Evolutionary conservation across 495 filamentous ascomycete genomes (phyloP).

Genomic region (Penicillium diatomitis): DNA sequence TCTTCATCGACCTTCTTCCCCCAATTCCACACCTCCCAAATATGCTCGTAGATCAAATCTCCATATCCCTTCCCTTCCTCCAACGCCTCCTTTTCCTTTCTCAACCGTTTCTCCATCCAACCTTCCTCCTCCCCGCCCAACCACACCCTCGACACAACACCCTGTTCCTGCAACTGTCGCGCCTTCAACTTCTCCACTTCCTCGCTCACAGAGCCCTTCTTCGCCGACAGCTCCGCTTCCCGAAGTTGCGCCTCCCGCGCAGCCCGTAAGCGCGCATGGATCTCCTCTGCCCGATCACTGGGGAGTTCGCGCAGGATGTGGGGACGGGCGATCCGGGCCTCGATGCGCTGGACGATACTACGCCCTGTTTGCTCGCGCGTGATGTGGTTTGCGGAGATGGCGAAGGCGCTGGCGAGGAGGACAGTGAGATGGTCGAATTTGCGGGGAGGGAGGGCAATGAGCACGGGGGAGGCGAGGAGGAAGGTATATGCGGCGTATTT

Average conservation of each 20-base stretch:
- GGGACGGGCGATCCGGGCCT: conserved; percentile 18
- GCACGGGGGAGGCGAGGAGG: conserved; percentile 59
- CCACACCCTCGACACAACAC: conserved; percentile 49
- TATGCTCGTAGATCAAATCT: conserved; percentile 73
- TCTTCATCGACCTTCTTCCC: conserved; percentile 27
- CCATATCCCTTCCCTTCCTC: conserved; percentile 74
- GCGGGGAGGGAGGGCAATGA: conserved; percentile 68
- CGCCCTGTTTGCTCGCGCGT: conserved; percentile 44
- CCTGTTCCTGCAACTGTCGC: conserved; percentile 25
- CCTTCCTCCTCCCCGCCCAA: conserved; percentile 53
- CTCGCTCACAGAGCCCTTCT: conserved; percentile 7
- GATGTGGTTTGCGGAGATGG: conserved; percentile 58
- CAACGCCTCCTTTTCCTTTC: conserved; percentile 62
- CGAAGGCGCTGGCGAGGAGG: conserved; percentile 49
- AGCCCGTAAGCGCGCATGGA: conserved; percentile 33
- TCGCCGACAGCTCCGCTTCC: conserved; percentile 19
- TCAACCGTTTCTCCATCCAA: conserved; percentile 65
- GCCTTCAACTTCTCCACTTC: conserved; percentile 36
- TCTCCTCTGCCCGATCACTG: conserved; percentile 46
- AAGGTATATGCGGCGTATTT: conserved; percentile 53
- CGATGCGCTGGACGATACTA: conserved; percentile 36
- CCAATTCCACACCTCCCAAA: conserved; percentile 72
- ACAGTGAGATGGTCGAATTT: conserved; percentile 59
- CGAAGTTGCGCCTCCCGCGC: conserved; percentile 23
- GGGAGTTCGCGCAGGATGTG: conserved; percentile 27